A percentile compares a stretch with the other conserved stretches of the same genome.
Evolutionary conservation across 2,329 filamentous ascomycete genomes (phyloP).

Genomic region (Fusarium devonianum): DNA sequence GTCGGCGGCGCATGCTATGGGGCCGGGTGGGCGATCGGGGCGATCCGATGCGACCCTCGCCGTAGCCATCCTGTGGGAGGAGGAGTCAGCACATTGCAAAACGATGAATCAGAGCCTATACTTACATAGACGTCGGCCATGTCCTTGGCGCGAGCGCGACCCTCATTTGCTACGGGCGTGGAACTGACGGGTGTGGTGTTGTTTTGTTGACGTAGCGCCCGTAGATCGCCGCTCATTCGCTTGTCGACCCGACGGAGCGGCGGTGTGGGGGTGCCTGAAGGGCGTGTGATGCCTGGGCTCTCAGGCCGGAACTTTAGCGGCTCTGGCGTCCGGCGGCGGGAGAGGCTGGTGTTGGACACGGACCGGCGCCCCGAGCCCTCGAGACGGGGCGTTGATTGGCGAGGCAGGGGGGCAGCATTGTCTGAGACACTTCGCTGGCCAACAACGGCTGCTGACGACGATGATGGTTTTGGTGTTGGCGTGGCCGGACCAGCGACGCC

Average conservation of each 20-base stretch:
- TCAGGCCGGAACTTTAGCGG: conserved; percentile 66
- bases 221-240: conserved; percentile 77
- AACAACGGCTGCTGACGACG: conserved; percentile 9
- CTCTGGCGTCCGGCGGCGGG: conserved; percentile 61
- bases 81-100: conserved; percentile 28
- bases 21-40: conserved; percentile 92
- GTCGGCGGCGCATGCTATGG: conserved; percentile 93
- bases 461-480: conserved; percentile 22
- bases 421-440: conserved; percentile 51
- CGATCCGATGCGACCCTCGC: conserved; percentile 85
- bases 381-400: conserved; percentile 35
- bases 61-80: conserved; percentile 80
- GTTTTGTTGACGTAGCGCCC: conserved; percentile 50
- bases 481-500: conserved; percentile 25
- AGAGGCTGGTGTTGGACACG: conserved; percentile 62
- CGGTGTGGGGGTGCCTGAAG: conserved; percentile 62
- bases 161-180: conserved; percentile 84
- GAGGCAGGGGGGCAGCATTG: conserved; percentile 30
- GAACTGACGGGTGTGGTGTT: conserved; percentile 40
- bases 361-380: conserved; percentile 49
- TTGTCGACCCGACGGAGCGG: conserved; percentile 74
- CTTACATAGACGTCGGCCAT: conserved; percentile 96
- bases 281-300: conserved; percentile 61
- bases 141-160: conserved; percentile 81
- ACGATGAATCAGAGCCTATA: conserved; percentile 44